These are phyloP conservation scores for Kokia cookei DNA, from an alignment of 441 rosid genomes.

Conservation along the genomic window DNA sequence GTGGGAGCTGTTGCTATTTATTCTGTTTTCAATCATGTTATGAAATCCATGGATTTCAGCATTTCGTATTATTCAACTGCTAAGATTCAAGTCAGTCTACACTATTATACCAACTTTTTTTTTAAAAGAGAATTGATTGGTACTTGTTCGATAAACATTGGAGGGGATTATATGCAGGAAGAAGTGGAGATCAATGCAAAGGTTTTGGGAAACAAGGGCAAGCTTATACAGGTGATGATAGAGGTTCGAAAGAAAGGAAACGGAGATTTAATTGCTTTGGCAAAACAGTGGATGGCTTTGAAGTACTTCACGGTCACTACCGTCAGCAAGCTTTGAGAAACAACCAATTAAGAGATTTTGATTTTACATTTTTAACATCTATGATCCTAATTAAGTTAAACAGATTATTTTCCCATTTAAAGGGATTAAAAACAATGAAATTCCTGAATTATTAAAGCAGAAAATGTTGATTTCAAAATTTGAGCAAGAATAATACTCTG, in stretches of 20 bases:
- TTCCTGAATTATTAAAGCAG: too few relatives aligned
- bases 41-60: conserved; percentile 29
- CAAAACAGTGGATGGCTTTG: conserved; percentile 55
- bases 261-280: conserved; percentile 47
- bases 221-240: conserved; percentile 35
- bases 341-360: not conserved
- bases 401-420: not conserved
- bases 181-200: conserved; percentile 55
- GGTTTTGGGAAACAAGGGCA: conserved; percentile 39
- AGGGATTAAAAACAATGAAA: not conserved
- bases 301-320: not conserved
- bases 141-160: not conserved
- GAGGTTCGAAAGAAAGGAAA: conserved; percentile 35
- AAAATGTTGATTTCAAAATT: too few relatives aligned
- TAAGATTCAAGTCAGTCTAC: conserved; percentile 27
- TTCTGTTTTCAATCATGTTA: conserved; percentile 8
- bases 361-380: too few relatives aligned
- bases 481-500: too few relatives aligned
- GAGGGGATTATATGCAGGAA: conserved; percentile 32
- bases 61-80: conserved; percentile 30
- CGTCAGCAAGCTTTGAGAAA: conserved; percentile 40
- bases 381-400: not conserved
- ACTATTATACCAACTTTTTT: not conserved
- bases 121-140: not conserved
- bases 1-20: conserved; percentile 23